phyloP scores from a whole-genome alignment of 148 eudicot species.

The Fagopyrum tataricum region DNA sequence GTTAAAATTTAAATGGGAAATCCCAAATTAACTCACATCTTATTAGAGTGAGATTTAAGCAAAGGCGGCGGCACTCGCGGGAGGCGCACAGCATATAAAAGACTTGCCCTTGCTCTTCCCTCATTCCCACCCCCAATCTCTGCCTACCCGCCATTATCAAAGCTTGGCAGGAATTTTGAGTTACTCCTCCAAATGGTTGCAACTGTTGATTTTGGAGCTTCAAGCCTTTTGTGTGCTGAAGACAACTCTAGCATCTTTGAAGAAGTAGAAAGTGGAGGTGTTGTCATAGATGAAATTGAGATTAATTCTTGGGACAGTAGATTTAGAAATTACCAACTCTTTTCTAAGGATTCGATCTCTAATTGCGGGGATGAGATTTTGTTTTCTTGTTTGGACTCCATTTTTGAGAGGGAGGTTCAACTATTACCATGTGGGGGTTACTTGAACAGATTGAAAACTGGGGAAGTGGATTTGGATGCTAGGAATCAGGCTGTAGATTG shows the following conservation, averaged over 20 bases:
- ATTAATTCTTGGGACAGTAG: conserved; percentile 22
- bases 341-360: conserved; percentile 21
- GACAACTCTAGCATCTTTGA: conserved; percentile 39
- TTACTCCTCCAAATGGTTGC: conserved; percentile 37
- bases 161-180: conserved; percentile 11
- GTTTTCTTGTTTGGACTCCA: conserved; percentile 24
- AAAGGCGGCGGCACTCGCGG: too few relatives aligned
- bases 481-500: conserved; percentile 60
- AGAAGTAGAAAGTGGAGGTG: conserved; percentile 31
- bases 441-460: conserved; percentile 44
- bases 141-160: conserved; percentile 18
- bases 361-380: conserved; percentile 16
- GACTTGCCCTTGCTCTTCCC: not conserved
- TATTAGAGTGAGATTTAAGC: too few relatives aligned
- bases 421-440: conserved; percentile 42
- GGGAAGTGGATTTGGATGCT: conserved; percentile 51
- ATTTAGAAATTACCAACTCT: conserved; percentile 10
- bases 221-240: conserved; percentile 62
- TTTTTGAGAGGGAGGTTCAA: conserved; percentile 46
- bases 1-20: too few relatives aligned
- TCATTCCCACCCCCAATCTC: not conserved
- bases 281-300: conserved; percentile 24
- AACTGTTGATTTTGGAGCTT: conserved; percentile 44
- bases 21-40: too few relatives aligned
- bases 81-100: conserved; percentile 2